phyloP scores from a whole-genome alignment of 1,284 basidiomycete genomes.

The Earliella scabrosa region DNA sequence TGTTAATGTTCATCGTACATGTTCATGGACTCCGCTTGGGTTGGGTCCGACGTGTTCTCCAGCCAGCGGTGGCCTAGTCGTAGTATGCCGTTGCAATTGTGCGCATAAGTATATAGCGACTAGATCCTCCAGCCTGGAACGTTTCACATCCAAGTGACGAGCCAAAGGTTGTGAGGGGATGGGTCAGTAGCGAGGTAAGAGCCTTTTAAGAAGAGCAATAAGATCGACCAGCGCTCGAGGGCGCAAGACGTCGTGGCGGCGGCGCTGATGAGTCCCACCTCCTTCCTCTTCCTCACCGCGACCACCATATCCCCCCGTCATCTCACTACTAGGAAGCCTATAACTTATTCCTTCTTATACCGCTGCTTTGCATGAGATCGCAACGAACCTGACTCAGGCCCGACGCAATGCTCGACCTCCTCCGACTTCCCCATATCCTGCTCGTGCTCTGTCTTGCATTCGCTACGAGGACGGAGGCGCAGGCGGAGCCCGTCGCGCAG shows the following conservation, averaged over 20 bases:
- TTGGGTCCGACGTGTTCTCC: not conserved
- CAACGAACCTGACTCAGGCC: not conserved
- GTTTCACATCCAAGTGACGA: no score
- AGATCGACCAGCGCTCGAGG: no score
- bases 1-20: constrained; percentile 20
- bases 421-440: constrained; percentile 3
- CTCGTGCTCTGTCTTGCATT: constrained; percentile 13
- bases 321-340: no score
- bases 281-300: not conserved
- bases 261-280: no score
- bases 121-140: no score
- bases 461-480: not conserved
- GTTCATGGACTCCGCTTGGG: constrained; percentile 7
- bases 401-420: not conserved
- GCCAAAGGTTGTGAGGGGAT: no score
- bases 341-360: not conserved
- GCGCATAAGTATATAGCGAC: no score
- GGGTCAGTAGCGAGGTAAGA: no score
- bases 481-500: constrained; percentile 19
- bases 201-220: no score
- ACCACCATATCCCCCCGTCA: not conserved
- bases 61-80: not conserved
- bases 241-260: no score
- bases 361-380: not conserved
- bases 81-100: constrained; percentile 1